Conservation (phyloP, 1,284 basidiomycete species). For the Somion occarium region DNA sequence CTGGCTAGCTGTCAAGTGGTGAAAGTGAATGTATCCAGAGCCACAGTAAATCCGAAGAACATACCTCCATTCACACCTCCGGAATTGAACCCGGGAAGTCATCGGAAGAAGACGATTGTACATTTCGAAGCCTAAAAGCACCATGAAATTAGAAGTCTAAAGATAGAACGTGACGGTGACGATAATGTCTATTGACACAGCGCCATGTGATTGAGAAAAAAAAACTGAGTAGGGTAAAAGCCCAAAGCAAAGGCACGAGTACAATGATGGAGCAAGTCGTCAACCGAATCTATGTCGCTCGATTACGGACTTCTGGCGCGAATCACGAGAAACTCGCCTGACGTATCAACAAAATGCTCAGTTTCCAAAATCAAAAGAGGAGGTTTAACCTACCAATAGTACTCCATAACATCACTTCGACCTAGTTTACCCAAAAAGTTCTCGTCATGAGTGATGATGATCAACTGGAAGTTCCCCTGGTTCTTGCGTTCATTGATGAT, state of each 20-base stretch:
- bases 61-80: neutral
- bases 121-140: too few relatives aligned
- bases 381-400: conserved; percentile 72
- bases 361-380: neutral
- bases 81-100: neutral
- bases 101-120: neutral
- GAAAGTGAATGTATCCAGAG: neutral
- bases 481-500: conserved; percentile 90
- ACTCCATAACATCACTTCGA: conserved; percentile 84
- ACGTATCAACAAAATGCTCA: conserved; percentile 3
- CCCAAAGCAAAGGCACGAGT: too few relatives aligned
- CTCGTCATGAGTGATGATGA: conserved; percentile 97
- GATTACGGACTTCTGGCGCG: conserved; percentile 70
- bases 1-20: neutral
- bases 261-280: conserved; percentile 3
- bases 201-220: too few relatives aligned
- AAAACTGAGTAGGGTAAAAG: too few relatives aligned
- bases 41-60: neutral
- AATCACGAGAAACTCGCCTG: conserved; percentile 56
- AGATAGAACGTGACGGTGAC: too few relatives aligned
- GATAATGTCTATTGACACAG: too few relatives aligned
- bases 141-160: too few relatives aligned
- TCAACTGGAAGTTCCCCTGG: conserved; percentile 93
- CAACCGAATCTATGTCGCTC: conserved; percentile 62
- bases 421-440: conserved; percentile 82